A percentile compares a stretch with the other conserved stretches of the same genome.
Conservation (phyloP, 371 early-diverging fungal species). For the Chytridiales sp. region DNA sequence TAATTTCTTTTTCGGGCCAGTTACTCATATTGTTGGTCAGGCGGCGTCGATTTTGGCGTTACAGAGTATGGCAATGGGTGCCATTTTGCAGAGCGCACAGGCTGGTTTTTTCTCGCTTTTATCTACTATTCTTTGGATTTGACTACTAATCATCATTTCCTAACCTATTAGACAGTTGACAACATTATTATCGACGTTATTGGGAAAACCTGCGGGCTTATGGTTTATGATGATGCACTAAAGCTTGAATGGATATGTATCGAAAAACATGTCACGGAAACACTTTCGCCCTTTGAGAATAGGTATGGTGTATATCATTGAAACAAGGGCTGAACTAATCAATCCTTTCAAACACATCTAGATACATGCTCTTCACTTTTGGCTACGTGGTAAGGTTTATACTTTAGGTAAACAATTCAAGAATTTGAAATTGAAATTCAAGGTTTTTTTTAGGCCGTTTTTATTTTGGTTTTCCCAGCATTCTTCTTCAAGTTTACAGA, state of each 20-base stretch:
- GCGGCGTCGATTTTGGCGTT: conserved; percentile 25
- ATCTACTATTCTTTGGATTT: no score
- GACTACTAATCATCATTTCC: no score
- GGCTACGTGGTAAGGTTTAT: conserved; percentile 15
- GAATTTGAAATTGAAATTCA: background rate
- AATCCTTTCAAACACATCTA: background rate
- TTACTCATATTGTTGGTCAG: conserved; percentile 31
- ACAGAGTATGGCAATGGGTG: conserved; percentile 21
- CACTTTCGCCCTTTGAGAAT: conserved; percentile 26
- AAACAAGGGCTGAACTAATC: background rate
- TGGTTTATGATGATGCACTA: background rate
- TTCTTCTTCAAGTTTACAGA: conserved; percentile 10
- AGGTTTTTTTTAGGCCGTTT: background rate
- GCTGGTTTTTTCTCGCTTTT: no score
- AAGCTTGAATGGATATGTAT: conserved; percentile 1
- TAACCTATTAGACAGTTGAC: conserved; percentile 3
- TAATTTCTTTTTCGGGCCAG: conserved; percentile 21
- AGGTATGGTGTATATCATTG: conserved; percentile 2
- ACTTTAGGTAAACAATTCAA: background rate
- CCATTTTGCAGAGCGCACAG: conserved; percentile 27
- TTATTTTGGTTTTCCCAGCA: conserved; percentile 18
- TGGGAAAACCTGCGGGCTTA: conserved; percentile 8
- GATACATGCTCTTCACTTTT: conserved; percentile 20
- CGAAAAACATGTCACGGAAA: background rate
- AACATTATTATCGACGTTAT: conserved; percentile 7